Conservation (phyloP, 2,329 filamentous ascomycete genomes). For the Trichothecium sympodiale region DNA sequence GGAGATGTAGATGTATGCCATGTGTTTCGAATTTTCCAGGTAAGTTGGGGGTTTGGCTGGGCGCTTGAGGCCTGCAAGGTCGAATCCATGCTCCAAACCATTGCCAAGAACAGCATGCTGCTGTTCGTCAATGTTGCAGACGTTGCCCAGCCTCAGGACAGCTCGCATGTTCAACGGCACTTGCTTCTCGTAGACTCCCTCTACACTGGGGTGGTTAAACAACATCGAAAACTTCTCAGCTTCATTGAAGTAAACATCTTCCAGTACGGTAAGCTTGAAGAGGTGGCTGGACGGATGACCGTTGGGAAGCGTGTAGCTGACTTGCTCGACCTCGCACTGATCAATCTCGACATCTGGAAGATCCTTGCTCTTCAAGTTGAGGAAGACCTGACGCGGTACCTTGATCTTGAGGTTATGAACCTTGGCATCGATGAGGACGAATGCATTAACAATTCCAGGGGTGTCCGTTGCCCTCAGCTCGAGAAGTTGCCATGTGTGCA, state of each 20-base stretch:
- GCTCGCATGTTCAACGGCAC: conserved; percentile 80
- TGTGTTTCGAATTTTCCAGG: conserved; percentile 52
- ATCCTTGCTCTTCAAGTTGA: conserved; percentile 82
- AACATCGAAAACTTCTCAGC: conserved; percentile 70
- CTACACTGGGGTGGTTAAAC: conserved; percentile 87
- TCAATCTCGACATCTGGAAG: conserved; percentile 80
- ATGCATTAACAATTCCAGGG: conserved; percentile 77
- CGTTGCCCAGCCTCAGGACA: conserved; percentile 77
- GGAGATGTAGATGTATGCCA: conserved; percentile 85
- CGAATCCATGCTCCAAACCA: conserved; percentile 88
- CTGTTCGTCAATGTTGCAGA: conserved; percentile 85
- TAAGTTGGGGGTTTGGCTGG: conserved; percentile 57
- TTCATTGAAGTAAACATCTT: conserved; percentile 79
- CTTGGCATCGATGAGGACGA: conserved; percentile 87
- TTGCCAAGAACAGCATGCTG: conserved; percentile 86
- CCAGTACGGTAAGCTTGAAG: conserved; percentile 84
- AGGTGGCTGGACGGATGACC: conserved; percentile 89
- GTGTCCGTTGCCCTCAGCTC: conserved; percentile 75
- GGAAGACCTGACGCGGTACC: conserved; percentile 78
- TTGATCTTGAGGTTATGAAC: conserved; percentile 81
- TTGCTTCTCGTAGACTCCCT: conserved; percentile 94
- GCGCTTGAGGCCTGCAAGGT: conserved; percentile 64
- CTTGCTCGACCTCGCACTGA: conserved; percentile 82
- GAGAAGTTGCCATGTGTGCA: conserved; percentile 88
- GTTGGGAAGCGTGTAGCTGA: conserved; percentile 87